These are phyloP conservation scores for Thalassiosira ordinaria DNA, from an alignment of 352 stramenopile species.

Conservation along the genomic window DNA sequence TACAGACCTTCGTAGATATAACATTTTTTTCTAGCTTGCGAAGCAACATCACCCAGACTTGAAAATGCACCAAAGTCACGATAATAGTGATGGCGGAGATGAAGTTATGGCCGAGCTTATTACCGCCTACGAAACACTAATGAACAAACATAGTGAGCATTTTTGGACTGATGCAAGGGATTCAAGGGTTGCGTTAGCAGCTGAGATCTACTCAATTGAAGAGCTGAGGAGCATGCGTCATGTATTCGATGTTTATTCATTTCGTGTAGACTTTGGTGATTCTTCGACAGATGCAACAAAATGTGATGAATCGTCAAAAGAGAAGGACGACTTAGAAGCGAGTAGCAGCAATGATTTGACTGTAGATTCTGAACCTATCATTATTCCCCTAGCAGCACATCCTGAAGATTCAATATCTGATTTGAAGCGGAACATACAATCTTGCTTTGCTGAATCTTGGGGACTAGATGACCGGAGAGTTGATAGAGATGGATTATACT, in stretches of 20 bases:
- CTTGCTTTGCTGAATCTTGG: constrained; percentile 22
- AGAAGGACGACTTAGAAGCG: not conserved
- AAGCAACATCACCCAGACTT: constrained; percentile 54
- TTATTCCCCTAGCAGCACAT: constrained; percentile 31
- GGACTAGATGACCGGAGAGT: constrained; percentile 26
- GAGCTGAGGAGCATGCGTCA: constrained; percentile 27
- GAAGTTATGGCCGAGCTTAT: constrained; percentile 39
- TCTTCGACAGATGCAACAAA: not conserved
- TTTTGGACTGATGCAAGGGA: constrained; percentile 23
- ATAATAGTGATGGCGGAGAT: not conserved
- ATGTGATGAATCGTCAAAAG: not conserved
- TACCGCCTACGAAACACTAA: constrained; percentile 42
- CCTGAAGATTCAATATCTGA: constrained; percentile 57
- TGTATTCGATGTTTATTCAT: constrained; percentile 36
- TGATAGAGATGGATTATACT: constrained; percentile 37
- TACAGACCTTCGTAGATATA: no score
- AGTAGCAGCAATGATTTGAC: not conserved
- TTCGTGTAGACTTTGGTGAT: constrained; percentile 31
- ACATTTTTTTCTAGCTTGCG: no score
- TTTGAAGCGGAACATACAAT: constrained; percentile 44
- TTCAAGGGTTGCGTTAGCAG: constrained; percentile 39
- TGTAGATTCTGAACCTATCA: constrained; percentile 27
- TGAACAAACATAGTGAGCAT: constrained; percentile 25
- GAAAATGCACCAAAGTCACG: constrained; percentile 11
- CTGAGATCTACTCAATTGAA: constrained; percentile 48